Conservation (phyloP, 345 rosid species). For the Salix viminalis region DNA sequence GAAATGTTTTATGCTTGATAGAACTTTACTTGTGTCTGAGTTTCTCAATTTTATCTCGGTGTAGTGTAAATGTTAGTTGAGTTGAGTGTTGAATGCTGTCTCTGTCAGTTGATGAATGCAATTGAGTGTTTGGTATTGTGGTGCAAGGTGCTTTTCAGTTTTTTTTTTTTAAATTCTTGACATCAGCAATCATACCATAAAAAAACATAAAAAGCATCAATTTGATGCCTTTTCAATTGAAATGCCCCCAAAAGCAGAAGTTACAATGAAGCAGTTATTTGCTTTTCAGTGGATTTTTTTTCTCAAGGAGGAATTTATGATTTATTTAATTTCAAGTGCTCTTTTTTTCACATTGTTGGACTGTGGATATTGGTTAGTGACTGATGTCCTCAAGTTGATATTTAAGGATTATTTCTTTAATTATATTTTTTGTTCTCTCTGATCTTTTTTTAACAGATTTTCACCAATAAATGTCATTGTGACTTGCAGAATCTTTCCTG, state of each 20-base stretch:
- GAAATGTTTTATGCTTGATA: background rate
- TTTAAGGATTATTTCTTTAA: background rate
- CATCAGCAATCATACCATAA: too few relatives aligned
- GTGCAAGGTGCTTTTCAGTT: too few relatives aligned
- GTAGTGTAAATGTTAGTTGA: background rate
- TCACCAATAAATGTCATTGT: conserved; percentile 7
- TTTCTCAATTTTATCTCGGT: background rate
- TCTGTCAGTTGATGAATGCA: background rate
- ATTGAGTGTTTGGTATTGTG: too few relatives aligned
- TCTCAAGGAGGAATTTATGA: background rate
- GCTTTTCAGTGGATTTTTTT: background rate
- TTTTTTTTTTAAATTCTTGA: too few relatives aligned
- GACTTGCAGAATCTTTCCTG: conserved; percentile 38
- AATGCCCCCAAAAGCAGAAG: too few relatives aligned
- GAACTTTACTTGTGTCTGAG: background rate
- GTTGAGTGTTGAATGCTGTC: background rate
- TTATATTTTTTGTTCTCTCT: background rate
- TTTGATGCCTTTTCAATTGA: too few relatives aligned
- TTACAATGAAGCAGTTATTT: background rate
- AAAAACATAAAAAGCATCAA: too few relatives aligned
- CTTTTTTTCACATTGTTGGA: background rate
- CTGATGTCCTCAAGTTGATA: background rate
- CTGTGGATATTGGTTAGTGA: background rate
- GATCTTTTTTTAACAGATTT: background rate
- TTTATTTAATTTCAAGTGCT: background rate